Conservation (phyloP, 2,329 filamentous ascomycete species). For the Pestalotiopsis sp. region DNA sequence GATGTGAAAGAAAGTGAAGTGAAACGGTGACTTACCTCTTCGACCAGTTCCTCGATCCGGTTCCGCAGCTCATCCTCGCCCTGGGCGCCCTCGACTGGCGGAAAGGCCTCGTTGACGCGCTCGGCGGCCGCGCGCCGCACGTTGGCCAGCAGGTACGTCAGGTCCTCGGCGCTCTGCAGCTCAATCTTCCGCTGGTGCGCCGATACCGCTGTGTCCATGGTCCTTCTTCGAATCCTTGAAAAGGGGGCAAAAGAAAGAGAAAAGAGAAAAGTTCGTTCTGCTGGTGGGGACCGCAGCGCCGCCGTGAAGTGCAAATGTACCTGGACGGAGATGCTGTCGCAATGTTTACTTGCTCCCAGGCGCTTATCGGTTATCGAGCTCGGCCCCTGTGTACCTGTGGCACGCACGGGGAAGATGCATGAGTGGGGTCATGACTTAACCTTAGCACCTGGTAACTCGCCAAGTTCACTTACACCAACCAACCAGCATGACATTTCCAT, state of each 20-base stretch:
- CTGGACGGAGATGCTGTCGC: not conserved
- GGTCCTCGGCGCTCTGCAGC: constrained; percentile 75
- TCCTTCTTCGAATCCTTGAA: not conserved
- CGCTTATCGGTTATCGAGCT: not conserved
- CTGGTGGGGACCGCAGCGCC: not conserved
- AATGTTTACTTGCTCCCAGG: not conserved
- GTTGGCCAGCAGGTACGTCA: constrained; percentile 70
- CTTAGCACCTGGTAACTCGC: too few species aligned
- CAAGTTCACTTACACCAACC: too few species aligned
- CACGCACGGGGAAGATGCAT: too few species aligned
- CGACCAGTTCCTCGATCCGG: constrained; percentile 61
- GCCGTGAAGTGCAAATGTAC: not conserved
- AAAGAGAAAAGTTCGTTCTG: not conserved
- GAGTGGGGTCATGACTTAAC: too few species aligned
- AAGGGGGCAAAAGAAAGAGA: not conserved
- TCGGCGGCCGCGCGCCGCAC: constrained; percentile 69
- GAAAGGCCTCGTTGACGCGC: constrained; percentile 70
- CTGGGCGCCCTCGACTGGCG: constrained; percentile 56
- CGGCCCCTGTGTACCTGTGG: not conserved
- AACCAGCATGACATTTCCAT: too few species aligned
- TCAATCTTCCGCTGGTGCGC: constrained; percentile 72
- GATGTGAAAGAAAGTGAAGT: not conserved
- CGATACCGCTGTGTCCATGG: constrained; percentile 27
- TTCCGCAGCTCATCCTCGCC: constrained; percentile 60
- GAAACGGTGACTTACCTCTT: constrained; percentile 47